Base-by-base conservation (phyloP, 345 rosid species). In the Dipteronia sinensis region DNA sequence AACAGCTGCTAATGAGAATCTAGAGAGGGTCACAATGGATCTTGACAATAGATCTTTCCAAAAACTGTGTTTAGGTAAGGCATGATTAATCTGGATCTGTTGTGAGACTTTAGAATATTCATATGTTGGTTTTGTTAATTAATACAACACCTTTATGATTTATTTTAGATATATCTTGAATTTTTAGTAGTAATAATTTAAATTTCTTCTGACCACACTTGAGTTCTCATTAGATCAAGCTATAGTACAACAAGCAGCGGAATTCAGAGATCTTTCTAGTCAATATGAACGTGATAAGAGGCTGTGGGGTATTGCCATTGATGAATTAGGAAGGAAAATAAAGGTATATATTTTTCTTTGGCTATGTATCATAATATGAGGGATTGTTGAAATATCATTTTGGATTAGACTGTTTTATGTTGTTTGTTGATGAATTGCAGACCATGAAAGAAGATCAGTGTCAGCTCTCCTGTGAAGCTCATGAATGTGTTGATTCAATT, bases 21-120 rank as follows among this genome's bases (percentile, higher is more conserved):
- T 88, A 75, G 83, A 85, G 82, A 80, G 81, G 46, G 83, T 79
- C 44, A 78, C 84, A 58, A 77, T 80, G 84, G 86, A 81, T 27
- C 90, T 88, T 74, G 87, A 87, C 81, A 82, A 85, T 76, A 85
- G 80, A 67, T 78, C 73, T 79, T 84, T 82, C 66, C 83, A 84
- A 69, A 76, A 80, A 10, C 69, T 74, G 65, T 42, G 80, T 69
- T 63, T 84, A 79, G 88, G 89, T 86, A 79, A 82, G 80, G 47
- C 10, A 46, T 7, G 31, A 23, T 42, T 51, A 17, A 15, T 56
- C 62, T 22, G 53, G 69, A 64, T 25, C 19, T 64, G 23, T 19
- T 8, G 75, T 71, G 29, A 17, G 19, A 53, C n/a, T 16, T 53
- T 53, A 17, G 23, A 10, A n/a, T 59, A 53, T 16, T 53, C 58